These are phyloP conservation scores for Termitomyces sp. DNA, from an alignment of 768 basidiomycete genomes.

Conservation along the genomic window DNA sequence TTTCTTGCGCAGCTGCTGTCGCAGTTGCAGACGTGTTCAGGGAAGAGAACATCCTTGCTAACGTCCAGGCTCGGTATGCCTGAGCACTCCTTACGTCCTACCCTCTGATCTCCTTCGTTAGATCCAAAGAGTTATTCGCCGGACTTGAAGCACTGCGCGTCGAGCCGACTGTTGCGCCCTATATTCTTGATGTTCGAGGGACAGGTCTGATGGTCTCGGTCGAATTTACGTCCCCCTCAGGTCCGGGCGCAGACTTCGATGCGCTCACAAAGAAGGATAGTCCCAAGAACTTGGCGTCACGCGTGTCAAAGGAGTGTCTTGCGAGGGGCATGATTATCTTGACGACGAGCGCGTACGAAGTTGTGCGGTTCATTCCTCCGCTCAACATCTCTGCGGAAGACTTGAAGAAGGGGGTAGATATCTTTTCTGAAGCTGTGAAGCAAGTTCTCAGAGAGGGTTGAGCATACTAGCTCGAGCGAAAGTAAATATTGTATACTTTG, in stretches of 20 bases:
- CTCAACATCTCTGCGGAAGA: slow-evolving; percentile 76
- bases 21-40: slow-evolving; percentile 78
- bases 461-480: neutral
- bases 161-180: slow-evolving; percentile 42
- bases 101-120: slow-evolving; percentile 17
- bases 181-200: slow-evolving; percentile 85
- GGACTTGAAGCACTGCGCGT: slow-evolving; percentile 51
- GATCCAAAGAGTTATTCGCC: slow-evolving; percentile 67
- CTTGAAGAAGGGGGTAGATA: slow-evolving; percentile 43
- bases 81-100: neutral
- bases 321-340: slow-evolving; percentile 84
- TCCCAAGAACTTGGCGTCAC: slow-evolving; percentile 50
- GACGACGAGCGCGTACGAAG: slow-evolving; percentile 87
- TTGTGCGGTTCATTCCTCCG: slow-evolving; percentile 89
- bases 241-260: slow-evolving; percentile 40
- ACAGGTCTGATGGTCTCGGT: slow-evolving; percentile 85
- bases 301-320: slow-evolving; percentile 74
- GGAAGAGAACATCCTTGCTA: slow-evolving; percentile 77
- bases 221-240: slow-evolving; percentile 66
- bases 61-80: slow-evolving; percentile 41
- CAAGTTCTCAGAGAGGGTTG: slow-evolving; percentile 54
- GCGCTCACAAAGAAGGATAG: slow-evolving; percentile 25
- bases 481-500: no score
- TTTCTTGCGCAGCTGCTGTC: slow-evolving; percentile 85
- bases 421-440: slow-evolving; percentile 65